A percentile compares a stretch with the other conserved stretches of the same genome.
These are phyloP conservation scores for Arthromyces matolae DNA, from an alignment of 768 basidiomycete species.

Conservation along the genomic window DNA sequence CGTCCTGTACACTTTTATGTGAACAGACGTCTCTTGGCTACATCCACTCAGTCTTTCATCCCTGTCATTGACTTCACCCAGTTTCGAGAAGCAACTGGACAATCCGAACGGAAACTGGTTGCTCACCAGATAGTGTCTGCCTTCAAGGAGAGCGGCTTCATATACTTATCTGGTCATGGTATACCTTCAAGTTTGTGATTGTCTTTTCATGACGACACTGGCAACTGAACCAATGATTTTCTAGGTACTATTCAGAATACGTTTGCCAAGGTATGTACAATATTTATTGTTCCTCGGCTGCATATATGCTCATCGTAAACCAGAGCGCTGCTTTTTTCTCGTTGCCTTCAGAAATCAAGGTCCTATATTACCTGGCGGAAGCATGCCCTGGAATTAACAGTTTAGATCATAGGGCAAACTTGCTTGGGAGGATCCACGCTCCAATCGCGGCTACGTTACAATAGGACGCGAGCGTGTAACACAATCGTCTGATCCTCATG, in stretches of 20 bases:
- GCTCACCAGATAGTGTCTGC: constrained; percentile 71
- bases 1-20: constrained; percentile 13
- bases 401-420: constrained; percentile 44
- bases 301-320: neutral
- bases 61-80: constrained; percentile 78
- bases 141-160: constrained; percentile 77
- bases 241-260: constrained; percentile 53
- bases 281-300: neutral
- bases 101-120: constrained; percentile 53
- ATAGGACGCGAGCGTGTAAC: constrained; percentile 82
- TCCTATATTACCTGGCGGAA: constrained; percentile 17
- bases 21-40: constrained; percentile 25
- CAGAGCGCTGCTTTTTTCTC: constrained; percentile 78
- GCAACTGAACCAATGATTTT: too few species aligned
- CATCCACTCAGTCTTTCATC: constrained; percentile 45
- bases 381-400: neutral
- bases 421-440: constrained; percentile 81
- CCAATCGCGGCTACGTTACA: constrained; percentile 81
- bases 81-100: constrained; percentile 49
- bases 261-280: constrained; percentile 54
- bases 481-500: constrained; percentile 61
- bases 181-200: constrained; percentile 43
- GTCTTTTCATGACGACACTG: neutral
- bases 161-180: constrained; percentile 75
- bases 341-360: constrained; percentile 62